Conservation (phyloP, 352 stramenopile genomes). For the Pythium volutum region DNA sequence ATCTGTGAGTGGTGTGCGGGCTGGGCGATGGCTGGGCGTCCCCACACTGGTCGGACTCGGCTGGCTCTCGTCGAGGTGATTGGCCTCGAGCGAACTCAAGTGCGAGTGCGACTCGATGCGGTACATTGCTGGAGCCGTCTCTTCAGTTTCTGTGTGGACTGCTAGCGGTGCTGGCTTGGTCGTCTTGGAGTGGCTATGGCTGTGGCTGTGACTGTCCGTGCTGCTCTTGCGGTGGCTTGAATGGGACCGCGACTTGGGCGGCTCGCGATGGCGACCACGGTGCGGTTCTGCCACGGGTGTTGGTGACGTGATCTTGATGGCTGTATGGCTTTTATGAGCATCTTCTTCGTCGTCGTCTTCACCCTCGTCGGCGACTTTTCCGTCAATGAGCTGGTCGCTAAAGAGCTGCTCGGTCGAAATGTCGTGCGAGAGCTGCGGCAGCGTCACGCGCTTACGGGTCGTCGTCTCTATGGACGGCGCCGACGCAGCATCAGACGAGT, state of each 20-base stretch:
- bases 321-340: not conserved
- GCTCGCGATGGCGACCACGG: not conserved
- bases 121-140: constrained; percentile 34
- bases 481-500: not conserved
- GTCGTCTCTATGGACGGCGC: constrained; percentile 3
- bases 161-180: not conserved
- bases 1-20: constrained; percentile 3
- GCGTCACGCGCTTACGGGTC: constrained; percentile 9
- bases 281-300: not conserved
- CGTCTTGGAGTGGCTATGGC: constrained; percentile 2
- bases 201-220: not conserved
- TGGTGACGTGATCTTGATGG: too few relatives aligned
- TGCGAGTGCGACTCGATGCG: constrained; percentile 67
- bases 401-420: constrained; percentile 72
- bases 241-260: not conserved
- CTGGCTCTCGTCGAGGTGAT: constrained; percentile 32
- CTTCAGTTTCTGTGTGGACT: not conserved
- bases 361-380: constrained; percentile 51
- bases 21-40: not conserved
- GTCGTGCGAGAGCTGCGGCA: constrained; percentile 42
- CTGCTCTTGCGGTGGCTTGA: constrained; percentile 13
- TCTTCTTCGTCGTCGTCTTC: constrained; percentile 27
- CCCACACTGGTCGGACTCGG: constrained; percentile 1
- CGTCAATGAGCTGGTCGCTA: constrained; percentile 56
- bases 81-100: constrained; percentile 48